A percentile compares a stretch with the other conserved stretches of the same genome.
Conservation (phyloP, 1,139 yeast species). For the Kurtzmaniella natalensis region DNA sequence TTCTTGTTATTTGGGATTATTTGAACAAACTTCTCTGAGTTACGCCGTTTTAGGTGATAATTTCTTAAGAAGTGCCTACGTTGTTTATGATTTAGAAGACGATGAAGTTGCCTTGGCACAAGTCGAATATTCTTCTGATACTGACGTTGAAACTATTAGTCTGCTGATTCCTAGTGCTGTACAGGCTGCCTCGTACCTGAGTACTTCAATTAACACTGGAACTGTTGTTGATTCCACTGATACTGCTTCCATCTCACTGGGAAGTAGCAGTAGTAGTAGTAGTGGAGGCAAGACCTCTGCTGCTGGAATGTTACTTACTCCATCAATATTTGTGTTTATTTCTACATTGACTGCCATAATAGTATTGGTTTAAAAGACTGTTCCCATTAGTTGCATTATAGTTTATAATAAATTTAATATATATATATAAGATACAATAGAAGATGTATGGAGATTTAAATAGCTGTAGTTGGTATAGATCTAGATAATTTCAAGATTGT, state of each 20-base stretch:
- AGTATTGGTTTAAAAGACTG: no score
- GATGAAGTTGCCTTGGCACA: constrained; percentile 23
- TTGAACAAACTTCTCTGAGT: constrained; percentile 15
- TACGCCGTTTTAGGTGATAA: constrained; percentile 22
- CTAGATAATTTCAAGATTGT: no score
- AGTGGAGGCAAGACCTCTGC: background rate
- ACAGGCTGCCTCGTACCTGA: constrained; percentile 16
- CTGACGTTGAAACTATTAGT: constrained; percentile 8
- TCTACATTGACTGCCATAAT: no score
- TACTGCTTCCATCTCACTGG: constrained; percentile 5
- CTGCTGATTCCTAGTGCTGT: constrained; percentile 12
- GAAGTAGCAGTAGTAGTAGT: constrained; percentile 5
- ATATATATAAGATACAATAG: no score
- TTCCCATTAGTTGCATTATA: no score
- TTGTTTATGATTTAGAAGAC: constrained; percentile 26
- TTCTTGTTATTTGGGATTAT: constrained; percentile 28
- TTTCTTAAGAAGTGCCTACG: constrained; percentile 27
- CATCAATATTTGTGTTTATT: background rate
- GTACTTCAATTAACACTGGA: constrained; percentile 10
- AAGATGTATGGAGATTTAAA: no score
- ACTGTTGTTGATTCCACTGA: constrained; percentile 6
- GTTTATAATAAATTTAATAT: no score
- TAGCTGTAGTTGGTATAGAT: no score
- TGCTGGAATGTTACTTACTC: background rate
- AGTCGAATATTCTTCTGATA: constrained; percentile 16